A percentile compares a stretch with the other conserved stretches of the same genome.
Evolutionary conservation across 495 filamentous ascomycete genomes (phyloP).

Genomic region (Penicillium coffeae): DNA sequence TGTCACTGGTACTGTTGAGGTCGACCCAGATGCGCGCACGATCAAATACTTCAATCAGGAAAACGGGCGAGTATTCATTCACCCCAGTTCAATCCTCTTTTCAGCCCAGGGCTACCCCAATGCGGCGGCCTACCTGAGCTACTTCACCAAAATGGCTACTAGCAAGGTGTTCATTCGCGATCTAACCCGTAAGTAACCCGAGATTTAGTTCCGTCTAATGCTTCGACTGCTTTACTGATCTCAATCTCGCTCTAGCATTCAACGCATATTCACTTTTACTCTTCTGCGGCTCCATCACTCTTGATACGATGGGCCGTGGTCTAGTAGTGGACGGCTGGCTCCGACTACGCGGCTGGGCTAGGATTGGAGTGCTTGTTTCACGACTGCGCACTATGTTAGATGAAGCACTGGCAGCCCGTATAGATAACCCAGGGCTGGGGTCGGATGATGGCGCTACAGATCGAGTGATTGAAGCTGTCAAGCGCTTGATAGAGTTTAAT

Average conservation of each 20-base stretch:
- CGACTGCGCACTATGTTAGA: slow-evolving; percentile 83
- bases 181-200: slow-evolving; percentile 66
- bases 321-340: slow-evolving; percentile 93
- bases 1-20: slow-evolving; percentile 78
- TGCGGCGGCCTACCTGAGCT: slow-evolving; percentile 68
- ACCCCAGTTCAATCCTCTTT: slow-evolving; percentile 84
- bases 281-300: slow-evolving; percentile 78
- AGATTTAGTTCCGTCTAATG: neutral
- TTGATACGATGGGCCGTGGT: slow-evolving; percentile 86
- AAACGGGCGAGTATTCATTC: slow-evolving; percentile 84
- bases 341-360: slow-evolving; percentile 84
- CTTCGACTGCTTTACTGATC: slow-evolving; percentile 2
- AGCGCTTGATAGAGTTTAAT: slow-evolving; percentile 78
- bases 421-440: slow-evolving; percentile 65
- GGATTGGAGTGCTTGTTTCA: slow-evolving; percentile 86
- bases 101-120: slow-evolving; percentile 69
- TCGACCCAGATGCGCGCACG: slow-evolving; percentile 86
- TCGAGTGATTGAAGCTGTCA: slow-evolving; percentile 72
- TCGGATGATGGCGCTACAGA: slow-evolving; percentile 35
- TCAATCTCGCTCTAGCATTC: slow-evolving; percentile 64
- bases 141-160: slow-evolving; percentile 87
- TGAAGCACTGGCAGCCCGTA: slow-evolving; percentile 67
- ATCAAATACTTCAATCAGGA: slow-evolving; percentile 91
- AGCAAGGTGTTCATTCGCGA: slow-evolving; percentile 86
- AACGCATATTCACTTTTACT: slow-evolving; percentile 86